Conservation (phyloP, 164 flowering plant genomes). For the Macadamia tetraphylla region DNA sequence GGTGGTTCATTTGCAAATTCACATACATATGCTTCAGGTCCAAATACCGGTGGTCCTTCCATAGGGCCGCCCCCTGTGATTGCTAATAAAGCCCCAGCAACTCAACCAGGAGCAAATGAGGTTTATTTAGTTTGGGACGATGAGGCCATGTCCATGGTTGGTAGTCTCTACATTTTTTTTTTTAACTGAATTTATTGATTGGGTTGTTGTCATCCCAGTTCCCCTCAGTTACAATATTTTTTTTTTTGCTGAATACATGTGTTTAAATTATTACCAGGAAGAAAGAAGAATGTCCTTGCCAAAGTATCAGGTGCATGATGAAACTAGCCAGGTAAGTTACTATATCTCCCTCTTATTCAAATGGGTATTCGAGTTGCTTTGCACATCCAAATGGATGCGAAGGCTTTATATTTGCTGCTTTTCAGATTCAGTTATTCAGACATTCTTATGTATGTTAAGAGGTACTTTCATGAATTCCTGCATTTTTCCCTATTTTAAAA, state of each 20-base stretch:
- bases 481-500: not conserved
- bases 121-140: constrained; percentile 99
- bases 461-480: constrained; percentile 28
- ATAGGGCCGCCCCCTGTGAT: constrained; percentile 96
- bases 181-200: too few species aligned
- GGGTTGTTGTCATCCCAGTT: too few species aligned
- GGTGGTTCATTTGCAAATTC: constrained; percentile 42
- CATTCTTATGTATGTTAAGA: constrained; percentile 24
- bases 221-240: not conserved
- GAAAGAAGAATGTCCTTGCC: constrained; percentile 90
- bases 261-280: constrained; percentile 50
- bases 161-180: constrained; percentile 12
- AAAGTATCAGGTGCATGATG: constrained; percentile 99
- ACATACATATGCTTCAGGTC: constrained; percentile 95
- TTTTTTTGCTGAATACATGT: constrained; percentile 2
- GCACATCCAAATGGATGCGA: constrained; percentile 41
- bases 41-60: constrained; percentile 94
- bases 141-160: constrained; percentile 98
- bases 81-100: constrained; percentile 74
- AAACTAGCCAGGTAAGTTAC: constrained; percentile 99
- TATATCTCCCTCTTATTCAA: constrained; percentile 22
- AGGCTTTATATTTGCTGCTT: constrained; percentile 30
- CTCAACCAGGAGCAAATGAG: constrained; percentile 70
- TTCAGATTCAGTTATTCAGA: constrained; percentile 37
- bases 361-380: constrained; percentile 33